These are phyloP conservation scores for Thozetella sp. DNA, from an alignment of 495 filamentous ascomycete genomes.

Conservation along the genomic window DNA sequence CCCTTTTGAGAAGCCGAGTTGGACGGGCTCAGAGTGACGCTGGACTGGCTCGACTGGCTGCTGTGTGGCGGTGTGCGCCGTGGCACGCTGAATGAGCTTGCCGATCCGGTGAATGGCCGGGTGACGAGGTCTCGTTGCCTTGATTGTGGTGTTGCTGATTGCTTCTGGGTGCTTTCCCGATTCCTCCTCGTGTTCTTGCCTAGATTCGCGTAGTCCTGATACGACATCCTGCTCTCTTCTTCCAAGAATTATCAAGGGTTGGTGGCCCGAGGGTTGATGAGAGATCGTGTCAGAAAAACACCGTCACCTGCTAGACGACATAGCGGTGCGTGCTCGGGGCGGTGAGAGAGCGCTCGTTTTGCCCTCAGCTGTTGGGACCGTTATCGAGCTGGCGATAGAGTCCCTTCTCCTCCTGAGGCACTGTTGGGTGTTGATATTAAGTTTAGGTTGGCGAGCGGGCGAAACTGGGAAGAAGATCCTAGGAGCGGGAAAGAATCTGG, in stretches of 20 bases:
- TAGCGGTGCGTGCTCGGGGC: not conserved
- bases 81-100: conserved; percentile 19
- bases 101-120: conserved; percentile 15
- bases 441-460: not conserved
- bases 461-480: not conserved
- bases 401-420: not conserved
- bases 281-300: not conserved
- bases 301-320: not conserved
- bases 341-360: not conserved
- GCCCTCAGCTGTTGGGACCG: not conserved
- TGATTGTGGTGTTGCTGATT: not conserved
- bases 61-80: conserved; percentile 11
- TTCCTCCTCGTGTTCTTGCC: conserved; percentile 10
- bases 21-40: conserved; percentile 17
- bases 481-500: not conserved
- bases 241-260: not conserved
- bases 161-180: not conserved
- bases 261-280: not conserved
- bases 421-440: not conserved
- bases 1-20: conserved; percentile 19
- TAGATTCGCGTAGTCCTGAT: conserved; percentile 20
- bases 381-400: not conserved
- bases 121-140: conserved; percentile 8
- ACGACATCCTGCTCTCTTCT: conserved; percentile 12
- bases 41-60: conserved; percentile 16